Evolutionary conservation across 192 early-diverging fungal genomes (phyloP), one percentile per base, ranked within the genome.

Genomic region (Gigaspora rosea): DNA sequence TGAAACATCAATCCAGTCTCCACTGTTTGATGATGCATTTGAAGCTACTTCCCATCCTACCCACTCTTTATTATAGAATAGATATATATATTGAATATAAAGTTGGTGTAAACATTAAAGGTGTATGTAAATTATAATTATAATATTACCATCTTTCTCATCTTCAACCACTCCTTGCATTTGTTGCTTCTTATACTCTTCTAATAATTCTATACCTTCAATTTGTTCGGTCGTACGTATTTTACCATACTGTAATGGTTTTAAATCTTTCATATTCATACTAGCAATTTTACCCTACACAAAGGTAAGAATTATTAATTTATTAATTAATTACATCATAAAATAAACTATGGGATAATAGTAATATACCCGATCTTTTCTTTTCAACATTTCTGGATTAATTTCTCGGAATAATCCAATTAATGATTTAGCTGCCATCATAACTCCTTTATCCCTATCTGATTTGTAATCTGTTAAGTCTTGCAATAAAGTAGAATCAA

Each of bases 351-450:
- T 3, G 41, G 2, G 7, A 41, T 3, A 62, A 32, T 32, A 62
- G 18, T 7, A 62, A 32, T 66, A 65, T 76, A 76, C 74, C 58
- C 98, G 87, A 76, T 99, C 96, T 80, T 95, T 95, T 80, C 94
- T 93, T 62, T 89, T 86, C 22, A 99, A 87, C 87, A 99, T 81
- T 83, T 95, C 92, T 7, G 98, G 98, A 84, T 99, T 98, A 72
- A 97, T 81, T 75, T 98, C 96, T 32, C 98, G 85, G 89, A 92
- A 99, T n/a, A 99, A 88, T 33, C 87, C 85, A 70, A 99, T 90
- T 79, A 99, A 82, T 6, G 95, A 92, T 63, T 96, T 87, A 2
- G 94, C 94, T 4, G 95, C 98, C 85, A 93, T 95, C 90, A 94
- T 94, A 18, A 97, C 93, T 50, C 94, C 93, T 88, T 98, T 99